Evolutionary conservation across 164 flowering plant species (phyloP).

Genomic region (Macadamia integrifolia): DNA sequence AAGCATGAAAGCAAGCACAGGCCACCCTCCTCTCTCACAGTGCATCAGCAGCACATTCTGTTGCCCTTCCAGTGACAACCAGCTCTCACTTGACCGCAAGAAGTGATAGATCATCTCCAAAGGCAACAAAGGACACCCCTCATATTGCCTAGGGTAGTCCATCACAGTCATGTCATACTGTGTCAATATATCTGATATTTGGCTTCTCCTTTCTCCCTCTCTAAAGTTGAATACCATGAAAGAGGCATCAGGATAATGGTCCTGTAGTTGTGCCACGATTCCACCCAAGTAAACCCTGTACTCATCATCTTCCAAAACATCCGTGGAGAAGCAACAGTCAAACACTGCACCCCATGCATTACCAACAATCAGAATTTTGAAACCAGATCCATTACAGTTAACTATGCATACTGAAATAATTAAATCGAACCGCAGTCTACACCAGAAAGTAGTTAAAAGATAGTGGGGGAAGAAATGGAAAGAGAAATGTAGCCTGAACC

Average conservation of each 20-base stretch:
- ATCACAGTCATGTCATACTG: conserved; percentile 90
- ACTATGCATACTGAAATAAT: no score
- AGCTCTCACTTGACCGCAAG: conserved; percentile 85
- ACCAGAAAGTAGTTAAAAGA: not conserved
- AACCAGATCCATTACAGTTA: no score
- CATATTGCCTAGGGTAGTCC: conserved; percentile 92
- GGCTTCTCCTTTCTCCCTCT: conserved; percentile 82
- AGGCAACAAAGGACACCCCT: conserved; percentile 78
- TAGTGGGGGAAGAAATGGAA: not conserved
- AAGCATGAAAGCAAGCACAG: conserved; percentile 92
- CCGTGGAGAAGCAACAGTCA: conserved; percentile 94
- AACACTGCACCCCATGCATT: conserved; percentile 51
- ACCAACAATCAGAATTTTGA: not conserved
- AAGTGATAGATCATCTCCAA: conserved; percentile 91
- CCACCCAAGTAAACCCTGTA: conserved; percentile 78
- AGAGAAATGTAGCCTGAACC: not conserved
- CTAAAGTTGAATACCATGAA: conserved; percentile 94
- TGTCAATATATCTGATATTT: conserved; percentile 65
- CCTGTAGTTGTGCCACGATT: conserved; percentile 81
- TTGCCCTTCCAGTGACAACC: conserved; percentile 88
- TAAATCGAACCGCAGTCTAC: no score
- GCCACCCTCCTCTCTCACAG: conserved; percentile 98
- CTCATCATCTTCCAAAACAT: conserved; percentile 75
- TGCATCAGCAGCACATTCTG: conserved; percentile 92
- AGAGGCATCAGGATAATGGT: conserved; percentile 81